phyloP scores from a whole-genome alignment of 352 stramenopile species.

The Globisporangium abappressorium region DNA sequence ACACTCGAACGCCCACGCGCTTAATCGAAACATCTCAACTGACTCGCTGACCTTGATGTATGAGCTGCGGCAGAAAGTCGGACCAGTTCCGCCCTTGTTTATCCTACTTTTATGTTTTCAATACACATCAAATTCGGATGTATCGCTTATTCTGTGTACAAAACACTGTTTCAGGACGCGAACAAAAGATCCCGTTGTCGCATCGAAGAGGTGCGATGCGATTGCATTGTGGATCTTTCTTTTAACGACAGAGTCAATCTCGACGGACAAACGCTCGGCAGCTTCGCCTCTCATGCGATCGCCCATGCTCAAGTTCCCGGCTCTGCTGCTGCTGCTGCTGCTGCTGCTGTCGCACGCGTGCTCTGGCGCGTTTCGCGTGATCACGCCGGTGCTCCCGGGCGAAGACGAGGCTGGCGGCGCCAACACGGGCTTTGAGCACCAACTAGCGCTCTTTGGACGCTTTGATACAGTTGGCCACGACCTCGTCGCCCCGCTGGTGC shows the following conservation, averaged over 20 bases:
- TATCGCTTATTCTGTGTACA: background rate
- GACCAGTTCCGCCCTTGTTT: background rate
- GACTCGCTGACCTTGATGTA: no score
- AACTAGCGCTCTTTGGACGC: constrained; percentile 2
- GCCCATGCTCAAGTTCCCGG: background rate
- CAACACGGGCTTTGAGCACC: constrained; percentile 2
- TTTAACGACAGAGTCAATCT: background rate
- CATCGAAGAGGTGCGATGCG: background rate
- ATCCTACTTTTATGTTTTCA: background rate
- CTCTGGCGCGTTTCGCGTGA: constrained; percentile 4
- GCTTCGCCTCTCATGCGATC: background rate
- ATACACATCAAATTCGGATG: background rate
- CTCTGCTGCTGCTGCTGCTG: no score
- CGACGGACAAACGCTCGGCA: background rate
- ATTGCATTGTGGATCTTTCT: background rate
- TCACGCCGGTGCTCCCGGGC: background rate
- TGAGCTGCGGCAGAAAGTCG: no score
- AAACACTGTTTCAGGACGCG: background rate
- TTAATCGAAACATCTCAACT: no score
- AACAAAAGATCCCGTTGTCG: background rate
- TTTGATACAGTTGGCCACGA: background rate
- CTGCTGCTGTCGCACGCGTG: background rate
- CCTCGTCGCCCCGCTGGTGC: constrained; percentile 7
- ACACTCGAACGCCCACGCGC: no score
- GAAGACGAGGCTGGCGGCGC: background rate